Conservation (phyloP, 139 green algal genomes). For the Mesotaenium endlicherianum region DNA sequence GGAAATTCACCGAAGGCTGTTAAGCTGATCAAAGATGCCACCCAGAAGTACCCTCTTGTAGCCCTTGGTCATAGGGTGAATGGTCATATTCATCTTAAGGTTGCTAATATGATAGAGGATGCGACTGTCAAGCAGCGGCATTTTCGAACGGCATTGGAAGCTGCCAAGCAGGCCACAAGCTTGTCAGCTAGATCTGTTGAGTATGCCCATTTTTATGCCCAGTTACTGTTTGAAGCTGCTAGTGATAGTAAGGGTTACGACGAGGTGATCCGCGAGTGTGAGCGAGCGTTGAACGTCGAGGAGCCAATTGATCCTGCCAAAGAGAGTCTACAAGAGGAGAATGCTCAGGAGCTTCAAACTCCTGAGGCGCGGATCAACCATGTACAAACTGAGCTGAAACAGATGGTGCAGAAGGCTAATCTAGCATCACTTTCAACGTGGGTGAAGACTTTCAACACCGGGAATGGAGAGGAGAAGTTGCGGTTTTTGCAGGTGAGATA, state of each 20-base stretch:
- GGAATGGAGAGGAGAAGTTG: no score
- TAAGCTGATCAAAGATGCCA: conserved; percentile 33
- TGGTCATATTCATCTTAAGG: conserved; percentile 37
- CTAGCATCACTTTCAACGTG: conserved; percentile 26
- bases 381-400: conserved; percentile 21
- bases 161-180: neutral
- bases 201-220: conserved; percentile 28
- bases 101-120: conserved; percentile 22
- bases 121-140: conserved; percentile 1
- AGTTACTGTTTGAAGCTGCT: conserved; percentile 22
- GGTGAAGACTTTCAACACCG: neutral
- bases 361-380: conserved; percentile 2
- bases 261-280: conserved; percentile 28
- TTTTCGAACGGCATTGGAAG: neutral
- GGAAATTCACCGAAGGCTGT: conserved; percentile 25
- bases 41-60: neutral
- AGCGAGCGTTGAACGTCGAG: conserved; percentile 4
- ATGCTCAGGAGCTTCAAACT: conserved; percentile 9
- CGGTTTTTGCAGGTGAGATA: no score
- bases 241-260: conserved; percentile 21
- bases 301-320: conserved; percentile 13
- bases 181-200: conserved; percentile 13
- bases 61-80: neutral
- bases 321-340: conserved; percentile 25
- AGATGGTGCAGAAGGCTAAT: conserved; percentile 30